Conservation (phyloP, 768 basidiomycete genomes). For the Dictyophora rubrovolvata region DNA sequence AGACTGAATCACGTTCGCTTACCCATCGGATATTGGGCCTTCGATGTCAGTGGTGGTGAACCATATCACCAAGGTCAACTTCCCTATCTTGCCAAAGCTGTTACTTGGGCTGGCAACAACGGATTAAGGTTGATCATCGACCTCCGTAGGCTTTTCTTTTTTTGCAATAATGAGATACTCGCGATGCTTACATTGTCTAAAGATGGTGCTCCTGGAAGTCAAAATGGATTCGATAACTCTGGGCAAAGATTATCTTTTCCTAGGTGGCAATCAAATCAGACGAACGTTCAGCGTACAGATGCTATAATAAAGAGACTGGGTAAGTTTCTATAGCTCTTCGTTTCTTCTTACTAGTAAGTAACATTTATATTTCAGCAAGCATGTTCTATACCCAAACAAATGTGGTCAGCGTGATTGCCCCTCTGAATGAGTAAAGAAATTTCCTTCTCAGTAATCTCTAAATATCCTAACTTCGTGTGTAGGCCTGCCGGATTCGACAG, state of each 20-base stretch:
- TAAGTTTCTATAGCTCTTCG: not conserved
- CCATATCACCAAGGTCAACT: constrained; percentile 74
- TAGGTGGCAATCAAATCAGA: constrained; percentile 57
- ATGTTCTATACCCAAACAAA: constrained; percentile 44
- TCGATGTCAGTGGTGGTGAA: constrained; percentile 66
- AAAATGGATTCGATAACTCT: constrained; percentile 81
- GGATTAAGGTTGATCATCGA: constrained; percentile 78
- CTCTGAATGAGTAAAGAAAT: constrained; percentile 58
- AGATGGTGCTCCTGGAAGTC: constrained; percentile 64
- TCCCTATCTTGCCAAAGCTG: constrained; percentile 57
- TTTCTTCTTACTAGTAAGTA: not conserved
- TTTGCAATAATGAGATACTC: not conserved
- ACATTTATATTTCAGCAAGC: constrained; percentile 23
- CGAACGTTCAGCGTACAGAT: constrained; percentile 62
- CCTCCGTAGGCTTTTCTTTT: constrained; percentile 37
- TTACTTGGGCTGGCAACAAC: constrained; percentile 57
- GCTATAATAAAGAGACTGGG: constrained; percentile 41
- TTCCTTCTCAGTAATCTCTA: not conserved
- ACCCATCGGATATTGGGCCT: constrained; percentile 88
- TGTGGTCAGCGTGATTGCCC: constrained; percentile 59
- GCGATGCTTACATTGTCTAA: not conserved
- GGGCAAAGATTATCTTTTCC: constrained; percentile 57
- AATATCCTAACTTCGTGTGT: not conserved
- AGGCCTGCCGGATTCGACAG: constrained; percentile 62
- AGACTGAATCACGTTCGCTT: constrained; percentile 77